Base-by-base conservation (phyloP, 306 rosid species). In the Herpetospermum pedunculosum region DNA sequence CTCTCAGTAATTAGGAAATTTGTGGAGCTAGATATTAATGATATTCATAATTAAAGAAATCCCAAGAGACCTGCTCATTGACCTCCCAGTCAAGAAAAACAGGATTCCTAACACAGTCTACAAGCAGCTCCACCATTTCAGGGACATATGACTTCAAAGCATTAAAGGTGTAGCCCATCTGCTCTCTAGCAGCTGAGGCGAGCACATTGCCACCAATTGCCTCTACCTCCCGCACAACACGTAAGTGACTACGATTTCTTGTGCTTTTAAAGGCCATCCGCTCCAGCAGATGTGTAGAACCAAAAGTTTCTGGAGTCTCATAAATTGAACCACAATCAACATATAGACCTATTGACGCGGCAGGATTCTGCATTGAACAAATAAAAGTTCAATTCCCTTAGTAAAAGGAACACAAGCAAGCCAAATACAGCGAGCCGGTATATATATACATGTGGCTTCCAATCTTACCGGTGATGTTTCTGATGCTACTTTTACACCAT, bases 11-110 rank as follows among this genome's bases (percentile, higher is more conserved):
- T 14, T 41, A 44, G 13, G 11, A 62, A 28, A 75, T 59, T 30
- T 46, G 40, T 43, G 41, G 32, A 2, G 43, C 3, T 3, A 30
- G 72, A 35, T 43, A 75, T n/a, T 26, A 19, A 59, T 29, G 50
- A 60, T 23, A 75, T 18, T 59, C 40, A 26, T 28, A n/a, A 1
- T 8, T 28, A 28, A 19, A 57, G 7, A 26, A 40, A 35, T 14
- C 52, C 34, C 25, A 52, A 82, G 48, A 75, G 85, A 93, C 98
- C 94, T 91, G 94, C 73, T 94, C 96, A 34, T 89, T 87, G 78
- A 94, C 87, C 79, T 94, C 98, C 98, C 98, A 93, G 77, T 93
- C 97, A 67, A 91, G 92, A 80, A 91, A 93, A 40, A 69, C 88
- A 35, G 98, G 88, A 75, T 93, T 93, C 84, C 94, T 85, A 60